phyloP scores from a whole-genome alignment of 1,139 yeast species.

The Fermentozyma sake region DNA sequence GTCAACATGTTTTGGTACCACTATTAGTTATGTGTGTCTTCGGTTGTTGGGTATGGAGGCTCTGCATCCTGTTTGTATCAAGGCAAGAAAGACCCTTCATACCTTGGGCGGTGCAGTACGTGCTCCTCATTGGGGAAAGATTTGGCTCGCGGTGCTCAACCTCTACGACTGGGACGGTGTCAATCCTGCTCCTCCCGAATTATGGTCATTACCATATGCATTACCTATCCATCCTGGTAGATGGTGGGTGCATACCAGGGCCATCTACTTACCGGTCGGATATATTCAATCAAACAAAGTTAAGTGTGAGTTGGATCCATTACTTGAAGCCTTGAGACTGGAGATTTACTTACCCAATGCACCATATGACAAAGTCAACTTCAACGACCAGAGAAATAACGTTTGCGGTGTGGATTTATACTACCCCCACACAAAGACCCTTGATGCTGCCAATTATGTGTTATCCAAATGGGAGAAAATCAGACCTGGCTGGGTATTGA shows the following conservation, averaged over 20 bases:
- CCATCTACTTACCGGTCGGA: constrained; percentile 84
- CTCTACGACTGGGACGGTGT: constrained; percentile 95
- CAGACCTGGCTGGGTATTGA: constrained; percentile 71
- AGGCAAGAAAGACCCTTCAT: constrained; percentile 69
- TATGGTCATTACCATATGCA: constrained; percentile 82
- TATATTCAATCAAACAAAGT: constrained; percentile 61
- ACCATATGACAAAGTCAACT: constrained; percentile 66
- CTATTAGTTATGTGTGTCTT: constrained; percentile 75
- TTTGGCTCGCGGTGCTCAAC: constrained; percentile 78
- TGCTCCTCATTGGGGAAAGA: constrained; percentile 97
- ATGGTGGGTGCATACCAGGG: constrained; percentile 99
- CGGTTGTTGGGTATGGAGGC: constrained; percentile 72
- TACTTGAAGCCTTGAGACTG: constrained; percentile 58
- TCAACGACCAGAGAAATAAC: constrained; percentile 65
- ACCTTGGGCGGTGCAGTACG: constrained; percentile 85
- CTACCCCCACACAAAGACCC: constrained; percentile 77
- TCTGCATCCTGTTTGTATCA: constrained; percentile 73
- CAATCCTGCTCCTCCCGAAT: constrained; percentile 96
- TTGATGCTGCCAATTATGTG: constrained; percentile 59
- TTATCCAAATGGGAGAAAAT: constrained; percentile 65
- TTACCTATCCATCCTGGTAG: constrained; percentile 88
- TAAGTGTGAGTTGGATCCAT: constrained; percentile 58
- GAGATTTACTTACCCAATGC: constrained; percentile 61
- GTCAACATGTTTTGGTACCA: constrained; percentile 92
- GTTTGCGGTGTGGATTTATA: constrained; percentile 92